Conservation (phyloP, 495 filamentous ascomycete species). For the Pseudotulostoma volvatum region DNA sequence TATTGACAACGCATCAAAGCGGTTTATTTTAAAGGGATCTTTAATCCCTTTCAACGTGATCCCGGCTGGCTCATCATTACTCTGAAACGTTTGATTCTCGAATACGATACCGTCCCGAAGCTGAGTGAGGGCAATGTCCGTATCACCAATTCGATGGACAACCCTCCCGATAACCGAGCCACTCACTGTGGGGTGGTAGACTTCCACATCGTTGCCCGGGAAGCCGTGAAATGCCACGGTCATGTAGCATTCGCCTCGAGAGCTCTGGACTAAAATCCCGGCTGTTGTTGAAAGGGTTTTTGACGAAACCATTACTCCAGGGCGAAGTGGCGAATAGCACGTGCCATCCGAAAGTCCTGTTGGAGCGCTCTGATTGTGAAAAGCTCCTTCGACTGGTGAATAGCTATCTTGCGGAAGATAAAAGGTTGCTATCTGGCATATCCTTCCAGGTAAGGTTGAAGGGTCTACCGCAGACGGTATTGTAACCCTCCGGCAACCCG, state of each 20-base stretch:
- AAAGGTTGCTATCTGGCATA: background rate
- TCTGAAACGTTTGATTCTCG: slow-evolving; percentile 2
- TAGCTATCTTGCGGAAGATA: background rate
- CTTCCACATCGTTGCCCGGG: background rate
- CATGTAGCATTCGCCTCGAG: slow-evolving; percentile 1
- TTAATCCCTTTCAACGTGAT: background rate
- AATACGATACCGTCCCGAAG: slow-evolving; percentile 1
- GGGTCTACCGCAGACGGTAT: background rate
- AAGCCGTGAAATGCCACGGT: slow-evolving; percentile 4
- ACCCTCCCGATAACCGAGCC: slow-evolving; percentile 3
- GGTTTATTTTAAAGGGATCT: background rate
- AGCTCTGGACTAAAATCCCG: slow-evolving; percentile 4
- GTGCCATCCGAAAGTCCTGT: background rate
- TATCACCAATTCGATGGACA: slow-evolving; percentile 3
- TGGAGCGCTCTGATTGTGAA: background rate
- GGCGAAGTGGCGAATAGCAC: background rate
- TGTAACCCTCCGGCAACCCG: background rate
- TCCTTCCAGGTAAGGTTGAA: background rate
- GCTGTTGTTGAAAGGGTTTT: slow-evolving; percentile 2
- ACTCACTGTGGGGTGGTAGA: slow-evolving; percentile 2
- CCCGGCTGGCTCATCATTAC: background rate
- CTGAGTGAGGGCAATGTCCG: slow-evolving; percentile 6
- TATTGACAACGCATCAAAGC: background rate
- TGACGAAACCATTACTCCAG: slow-evolving; percentile 1
- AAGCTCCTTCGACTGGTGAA: background rate